These are phyloP conservation scores for Globisporangium yorkense DNA, from an alignment of 352 stramenopile species.

Conservation along the genomic window DNA sequence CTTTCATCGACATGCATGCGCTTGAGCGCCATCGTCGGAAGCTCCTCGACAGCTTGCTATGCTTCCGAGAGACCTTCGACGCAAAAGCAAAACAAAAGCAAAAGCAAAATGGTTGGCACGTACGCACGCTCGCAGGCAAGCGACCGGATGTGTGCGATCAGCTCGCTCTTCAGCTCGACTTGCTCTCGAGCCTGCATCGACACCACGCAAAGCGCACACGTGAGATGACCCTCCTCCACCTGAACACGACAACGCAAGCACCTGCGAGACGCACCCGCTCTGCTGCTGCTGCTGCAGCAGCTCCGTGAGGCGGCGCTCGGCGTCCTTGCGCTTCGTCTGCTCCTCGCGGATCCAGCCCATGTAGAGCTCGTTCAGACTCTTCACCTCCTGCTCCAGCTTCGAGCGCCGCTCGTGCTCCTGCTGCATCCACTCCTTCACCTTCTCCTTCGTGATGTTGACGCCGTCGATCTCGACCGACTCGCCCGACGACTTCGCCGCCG, in stretches of 20 bases:
- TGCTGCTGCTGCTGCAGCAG: conserved; percentile 33
- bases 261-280: conserved; percentile 4
- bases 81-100: not conserved
- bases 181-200: not conserved
- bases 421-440: conserved; percentile 65
- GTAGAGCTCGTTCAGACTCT: conserved; percentile 77
- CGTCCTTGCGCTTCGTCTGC: conserved; percentile 65
- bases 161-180: not conserved
- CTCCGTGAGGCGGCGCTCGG: conserved; percentile 46
- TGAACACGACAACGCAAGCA: not conserved
- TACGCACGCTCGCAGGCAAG: too few species aligned
- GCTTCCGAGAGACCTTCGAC: not conserved
- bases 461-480: conserved; percentile 18
- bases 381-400: conserved; percentile 76
- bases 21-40: not conserved
- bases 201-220: not conserved
- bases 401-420: conserved; percentile 61
- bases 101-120: not conserved
- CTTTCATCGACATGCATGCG: too few species aligned
- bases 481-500: not conserved
- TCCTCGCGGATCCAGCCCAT: conserved; percentile 83
- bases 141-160: too few species aligned
- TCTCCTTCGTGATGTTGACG: conserved; percentile 27
- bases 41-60: not conserved
- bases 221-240: not conserved